Percentiles rank a stretch among this genome's conserved stretches.
Conservation (phyloP, 2,329 filamentous ascomycete species). For the Botrytis tulipae region DNA sequence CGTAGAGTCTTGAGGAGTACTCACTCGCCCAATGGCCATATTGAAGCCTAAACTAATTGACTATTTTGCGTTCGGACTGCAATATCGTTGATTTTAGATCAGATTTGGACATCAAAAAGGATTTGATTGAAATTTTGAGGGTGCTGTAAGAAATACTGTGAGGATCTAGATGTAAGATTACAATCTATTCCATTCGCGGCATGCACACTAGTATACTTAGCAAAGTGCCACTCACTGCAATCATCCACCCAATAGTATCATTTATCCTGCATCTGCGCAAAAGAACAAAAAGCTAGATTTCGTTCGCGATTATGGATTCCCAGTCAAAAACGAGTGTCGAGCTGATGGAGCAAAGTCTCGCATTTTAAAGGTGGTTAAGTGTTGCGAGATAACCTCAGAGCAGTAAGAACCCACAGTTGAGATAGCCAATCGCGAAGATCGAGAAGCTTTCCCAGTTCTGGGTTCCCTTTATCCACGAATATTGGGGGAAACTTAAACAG, state of each 20-base stretch:
- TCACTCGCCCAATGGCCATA: neutral
- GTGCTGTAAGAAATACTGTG: neutral
- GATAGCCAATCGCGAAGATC: neutral
- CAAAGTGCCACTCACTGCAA: neutral
- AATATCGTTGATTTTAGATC: neutral
- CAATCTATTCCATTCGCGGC: neutral
- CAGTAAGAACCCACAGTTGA: neutral
- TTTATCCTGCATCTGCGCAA: neutral
- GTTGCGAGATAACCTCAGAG: neutral
- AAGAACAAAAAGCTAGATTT: neutral
- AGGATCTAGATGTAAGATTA: neutral
- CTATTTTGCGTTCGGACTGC: neutral
- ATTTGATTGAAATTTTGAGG: neutral
- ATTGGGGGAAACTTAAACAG: neutral
- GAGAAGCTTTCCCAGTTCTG: neutral
- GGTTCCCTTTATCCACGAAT: too few species aligned
- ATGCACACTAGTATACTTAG: neutral
- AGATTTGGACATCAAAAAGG: neutral
- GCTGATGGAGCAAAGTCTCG: neutral
- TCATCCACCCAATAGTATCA: neutral
- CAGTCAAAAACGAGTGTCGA: neutral
- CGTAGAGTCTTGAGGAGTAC: neutral
- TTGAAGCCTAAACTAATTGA: neutral
- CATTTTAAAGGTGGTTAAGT: too few species aligned
- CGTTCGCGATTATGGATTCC: neutral